Percentiles rank a stretch among this genome's conserved stretches.
These are phyloP conservation scores for Thuja plicata DNA, from an alignment of 83 land plant genomes.

Conservation along the genomic window DNA sequence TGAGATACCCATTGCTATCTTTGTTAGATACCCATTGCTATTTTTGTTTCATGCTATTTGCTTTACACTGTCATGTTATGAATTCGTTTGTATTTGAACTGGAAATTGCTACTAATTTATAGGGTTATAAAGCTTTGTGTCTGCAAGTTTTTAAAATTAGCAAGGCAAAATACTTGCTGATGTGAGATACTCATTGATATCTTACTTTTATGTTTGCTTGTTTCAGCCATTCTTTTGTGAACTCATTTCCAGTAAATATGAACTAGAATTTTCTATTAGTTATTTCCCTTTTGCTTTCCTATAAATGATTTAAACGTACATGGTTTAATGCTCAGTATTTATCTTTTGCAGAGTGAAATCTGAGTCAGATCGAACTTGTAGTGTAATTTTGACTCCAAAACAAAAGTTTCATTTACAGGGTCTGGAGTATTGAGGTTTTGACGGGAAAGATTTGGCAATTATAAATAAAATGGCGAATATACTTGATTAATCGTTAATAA, in stretches of 20 bases:
- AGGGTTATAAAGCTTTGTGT: neutral
- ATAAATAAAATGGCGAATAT: too few species aligned
- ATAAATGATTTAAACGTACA: neutral
- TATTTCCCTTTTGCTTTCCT: neutral
- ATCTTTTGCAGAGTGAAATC: constrained; percentile 10
- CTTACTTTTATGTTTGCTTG: neutral
- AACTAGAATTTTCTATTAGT: neutral
- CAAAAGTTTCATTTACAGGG: neutral
- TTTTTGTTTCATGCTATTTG: neutral
- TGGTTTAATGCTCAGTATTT: neutral
- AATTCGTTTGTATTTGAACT: neutral
- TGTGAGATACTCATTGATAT: neutral
- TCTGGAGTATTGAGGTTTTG: constrained; percentile 1
- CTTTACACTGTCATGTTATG: neutral
- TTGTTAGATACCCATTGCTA: neutral
- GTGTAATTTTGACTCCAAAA: neutral
- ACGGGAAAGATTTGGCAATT: neutral
- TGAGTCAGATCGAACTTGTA: neutral
- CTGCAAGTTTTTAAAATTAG: neutral
- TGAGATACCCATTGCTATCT: neutral
- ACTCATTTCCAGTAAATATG: neutral
- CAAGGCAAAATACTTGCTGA: neutral
- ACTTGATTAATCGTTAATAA: too few species aligned
- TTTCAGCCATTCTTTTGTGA: neutral
- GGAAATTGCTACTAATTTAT: neutral